Base-by-base conservation (phyloP, 1,284 basidiomycete genomes). In the Xerocomus amazonicus region DNA sequence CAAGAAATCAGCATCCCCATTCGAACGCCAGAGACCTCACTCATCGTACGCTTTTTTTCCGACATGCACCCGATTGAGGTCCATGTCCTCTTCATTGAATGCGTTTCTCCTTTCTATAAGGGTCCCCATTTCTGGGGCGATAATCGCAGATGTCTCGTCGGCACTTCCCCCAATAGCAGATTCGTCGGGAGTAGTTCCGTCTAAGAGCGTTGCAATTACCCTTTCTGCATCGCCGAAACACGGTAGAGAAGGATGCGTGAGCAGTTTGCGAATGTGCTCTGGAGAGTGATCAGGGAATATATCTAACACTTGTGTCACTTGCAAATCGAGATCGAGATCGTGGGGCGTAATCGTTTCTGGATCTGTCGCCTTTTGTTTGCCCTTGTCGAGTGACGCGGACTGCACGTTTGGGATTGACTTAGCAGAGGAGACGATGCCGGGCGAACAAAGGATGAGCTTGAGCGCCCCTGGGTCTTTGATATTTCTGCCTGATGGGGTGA, bases 11-110 rank as follows among this genome's bases (percentile, higher is more conserved):
- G 55, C 27, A 48, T 43, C 32, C 19, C 53, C 39, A 43, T 56
- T 36, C 23, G 27, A 32, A 36, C 28, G 13, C 45, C 23, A 36
- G 28, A 31, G 13, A 16, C 38, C 7, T 12, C 10, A 29, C 28
- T 36, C 32, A 37, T 28, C 26, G 40, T 59, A 84, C 82, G 66
- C 73, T 67, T 85, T 87, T 69, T 91, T 91, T 26, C 89, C 89
- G 13, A 88, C 58, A 13, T 75, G 73, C 16, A 92, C 57, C 43
- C 72, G 72, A 7, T 73, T 72, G 27, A 83, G 54, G 59, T 93
- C 87, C 67, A 93, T 78, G 23, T 65, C 68, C 40, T 87, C 78
- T 14, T 81, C 78, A 56, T 91, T 84, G 58, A 87, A 91, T 0
- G 90, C 73, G 55, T 94, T 94, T 48, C 71, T 67, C 48, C 88